Percentiles rank a stretch among this genome's conserved stretches.
These are phyloP conservation scores for Aspergillus pseudonomiae DNA, from an alignment of 2,329 filamentous ascomycete species.

Conservation along the genomic window DNA sequence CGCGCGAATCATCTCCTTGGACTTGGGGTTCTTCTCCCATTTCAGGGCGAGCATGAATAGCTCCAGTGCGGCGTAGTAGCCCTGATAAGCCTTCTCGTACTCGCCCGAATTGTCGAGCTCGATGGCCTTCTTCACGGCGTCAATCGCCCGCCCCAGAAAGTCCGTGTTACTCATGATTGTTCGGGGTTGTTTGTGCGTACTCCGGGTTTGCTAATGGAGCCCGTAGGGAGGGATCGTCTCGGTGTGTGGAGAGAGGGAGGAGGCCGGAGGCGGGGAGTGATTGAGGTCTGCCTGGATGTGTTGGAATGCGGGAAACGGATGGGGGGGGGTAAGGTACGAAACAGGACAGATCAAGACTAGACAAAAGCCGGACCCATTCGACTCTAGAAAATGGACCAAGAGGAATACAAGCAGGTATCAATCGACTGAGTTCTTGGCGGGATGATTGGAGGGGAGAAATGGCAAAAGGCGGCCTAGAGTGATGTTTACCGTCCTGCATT, in stretches of 20 bases:
- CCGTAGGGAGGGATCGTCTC: neutral
- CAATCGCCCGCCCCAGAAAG: constrained; percentile 94
- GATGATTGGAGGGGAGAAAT: constrained; percentile 7
- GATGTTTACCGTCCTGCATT: constrained; percentile 23
- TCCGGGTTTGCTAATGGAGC: neutral
- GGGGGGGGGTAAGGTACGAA: neutral
- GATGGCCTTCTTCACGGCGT: constrained; percentile 96
- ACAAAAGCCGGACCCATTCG: neutral
- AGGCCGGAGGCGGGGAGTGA: constrained; percentile 11
- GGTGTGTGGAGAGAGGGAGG: neutral
- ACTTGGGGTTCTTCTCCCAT: constrained; percentile 98
- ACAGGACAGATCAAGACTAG: neutral
- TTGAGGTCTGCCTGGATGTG: neutral
- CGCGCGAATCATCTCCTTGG: constrained; percentile 94
- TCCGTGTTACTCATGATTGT: constrained; percentile 88
- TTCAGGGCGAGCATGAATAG: constrained; percentile 98
- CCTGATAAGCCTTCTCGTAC: constrained; percentile 95
- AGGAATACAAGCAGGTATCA: neutral
- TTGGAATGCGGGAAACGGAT: neutral
- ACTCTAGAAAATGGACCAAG: constrained; percentile 10
- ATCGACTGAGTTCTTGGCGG: neutral
- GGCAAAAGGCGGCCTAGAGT: constrained; percentile 18
- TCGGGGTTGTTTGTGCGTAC: constrained; percentile 10
- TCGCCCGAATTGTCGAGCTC: constrained; percentile 93
- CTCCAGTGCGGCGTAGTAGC: constrained; percentile 94